A percentile compares a stretch with the other conserved stretches of the same genome.
phyloP scores from a whole-genome alignment of 2,329 filamentous ascomycete genomes.

The Colletotrichum cereale region DNA sequence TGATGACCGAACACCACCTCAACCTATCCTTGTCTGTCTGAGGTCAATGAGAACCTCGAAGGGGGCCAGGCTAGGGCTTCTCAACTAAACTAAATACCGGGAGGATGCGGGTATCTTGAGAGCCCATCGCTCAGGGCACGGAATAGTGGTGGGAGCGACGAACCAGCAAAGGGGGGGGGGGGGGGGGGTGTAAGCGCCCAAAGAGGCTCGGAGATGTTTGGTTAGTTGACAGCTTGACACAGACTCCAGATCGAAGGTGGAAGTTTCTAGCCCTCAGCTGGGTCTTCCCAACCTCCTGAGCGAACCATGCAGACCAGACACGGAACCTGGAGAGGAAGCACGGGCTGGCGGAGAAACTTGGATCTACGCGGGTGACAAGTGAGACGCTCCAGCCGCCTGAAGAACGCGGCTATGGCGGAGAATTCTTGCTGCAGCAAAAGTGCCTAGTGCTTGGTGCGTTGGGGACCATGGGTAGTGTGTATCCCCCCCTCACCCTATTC shows the following conservation, averaged over 20 bases:
- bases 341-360: slow-evolving; percentile 4
- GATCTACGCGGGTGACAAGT: not conserved
- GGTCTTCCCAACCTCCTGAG: not conserved
- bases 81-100: not conserved
- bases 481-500: not conserved
- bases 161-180: no score
- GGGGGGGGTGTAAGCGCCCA: not conserved
- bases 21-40: not conserved
- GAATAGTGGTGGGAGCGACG: not conserved
- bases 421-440: not conserved
- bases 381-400: not conserved
- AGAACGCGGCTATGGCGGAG: not conserved
- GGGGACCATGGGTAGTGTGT: no score
- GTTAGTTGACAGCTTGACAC: not conserved
- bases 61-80: not conserved
- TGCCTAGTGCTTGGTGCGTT: not conserved
- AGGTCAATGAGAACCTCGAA: not conserved
- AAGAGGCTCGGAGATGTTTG: not conserved
- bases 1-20: not conserved
- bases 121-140: not conserved
- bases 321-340: slow-evolving; percentile 3
- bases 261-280: not conserved
- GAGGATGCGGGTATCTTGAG: not conserved
- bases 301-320: slow-evolving; percentile 3
- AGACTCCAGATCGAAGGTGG: not conserved